Base-by-base conservation (phyloP, 345 rosid genomes). In the Reutealis trisperma region DNA sequence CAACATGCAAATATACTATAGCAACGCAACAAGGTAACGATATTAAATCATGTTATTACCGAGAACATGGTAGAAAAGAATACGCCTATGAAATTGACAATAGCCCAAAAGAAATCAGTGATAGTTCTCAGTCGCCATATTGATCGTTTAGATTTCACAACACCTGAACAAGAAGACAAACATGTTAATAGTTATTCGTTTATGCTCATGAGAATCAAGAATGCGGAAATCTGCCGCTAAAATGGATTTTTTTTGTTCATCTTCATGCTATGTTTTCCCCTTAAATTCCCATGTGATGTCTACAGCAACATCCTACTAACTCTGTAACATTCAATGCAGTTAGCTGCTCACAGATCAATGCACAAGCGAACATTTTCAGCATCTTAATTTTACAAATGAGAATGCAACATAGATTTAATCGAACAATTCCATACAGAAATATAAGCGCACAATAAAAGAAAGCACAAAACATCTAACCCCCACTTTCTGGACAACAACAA, bases 41-140 rank as follows among this genome's bases (percentile, higher is more conserved):
- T 5, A 22, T 52, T 34, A 22, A 67, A 57, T 69, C 18, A 62
- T 44, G 19, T 18, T 8, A 67, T 78, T 90, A 91, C 96, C 79
- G 96, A 91, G 82, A 91, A 88, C 96, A 90, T 80, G 9, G 96
- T 90, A 41, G 89, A 44, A 54, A 91, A 90, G 82, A 90, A 91
- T 67, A 87, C 86, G 45, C 85, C 81, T 47, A 91, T 90, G 78
- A 88, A 79, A 82, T 86, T 89, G 27, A 90, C 64, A 59, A 91
- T 85, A 3, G 88, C 92, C 94, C 96, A 90, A 78, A 91, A 87
- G 72, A 91, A 86, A 84, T 90, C 92, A 5, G 88, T 85, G 77
- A 90, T 71, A 14, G 93, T 91, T 71, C 78, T 88, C 59, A 91
- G 79, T 59, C 94, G 84, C 96, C 96, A 91, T 71, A 91, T 27